These are phyloP conservation scores for Paraleonurus japonicus DNA, from an alignment of 257 asterid genomes.

Conservation along the genomic window DNA sequence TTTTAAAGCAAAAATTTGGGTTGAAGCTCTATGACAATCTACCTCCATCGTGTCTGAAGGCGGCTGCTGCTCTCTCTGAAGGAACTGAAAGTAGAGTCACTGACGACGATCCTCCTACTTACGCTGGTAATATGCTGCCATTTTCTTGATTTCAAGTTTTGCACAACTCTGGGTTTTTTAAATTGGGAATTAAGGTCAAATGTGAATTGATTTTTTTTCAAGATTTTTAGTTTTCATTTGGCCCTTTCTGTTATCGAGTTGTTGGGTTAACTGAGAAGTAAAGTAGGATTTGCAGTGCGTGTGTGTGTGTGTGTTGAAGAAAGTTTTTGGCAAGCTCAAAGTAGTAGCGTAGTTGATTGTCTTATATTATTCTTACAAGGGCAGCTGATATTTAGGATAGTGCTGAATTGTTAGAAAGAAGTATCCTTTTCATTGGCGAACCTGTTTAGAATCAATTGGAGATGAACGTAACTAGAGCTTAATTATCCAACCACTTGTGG, in stretches of 20 bases:
- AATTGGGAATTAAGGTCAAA: slow-evolving; percentile 1
- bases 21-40: slow-evolving; percentile 27
- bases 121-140: slow-evolving; percentile 40
- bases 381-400: background rate
- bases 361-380: background rate
- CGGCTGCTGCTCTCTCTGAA: slow-evolving; percentile 64
- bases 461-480: background rate
- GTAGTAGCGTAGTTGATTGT: background rate
- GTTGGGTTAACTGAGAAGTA: background rate
- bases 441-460: background rate
- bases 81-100: slow-evolving; percentile 55
- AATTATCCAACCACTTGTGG: background rate
- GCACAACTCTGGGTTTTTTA: background rate
- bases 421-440: background rate
- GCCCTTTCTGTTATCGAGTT: background rate
- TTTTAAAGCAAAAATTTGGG: slow-evolving; percentile 37
- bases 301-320: no score
- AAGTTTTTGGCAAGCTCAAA: background rate
- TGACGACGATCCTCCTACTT: slow-evolving; percentile 55
- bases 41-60: slow-evolving; percentile 32
- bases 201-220: background rate
- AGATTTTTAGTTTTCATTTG: background rate
- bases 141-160: slow-evolving; percentile 8
- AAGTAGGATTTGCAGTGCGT: background rate
- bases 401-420: background rate